Conservation (phyloP, 2,329 filamentous ascomycete species). For the Penicillium sp. region DNA sequence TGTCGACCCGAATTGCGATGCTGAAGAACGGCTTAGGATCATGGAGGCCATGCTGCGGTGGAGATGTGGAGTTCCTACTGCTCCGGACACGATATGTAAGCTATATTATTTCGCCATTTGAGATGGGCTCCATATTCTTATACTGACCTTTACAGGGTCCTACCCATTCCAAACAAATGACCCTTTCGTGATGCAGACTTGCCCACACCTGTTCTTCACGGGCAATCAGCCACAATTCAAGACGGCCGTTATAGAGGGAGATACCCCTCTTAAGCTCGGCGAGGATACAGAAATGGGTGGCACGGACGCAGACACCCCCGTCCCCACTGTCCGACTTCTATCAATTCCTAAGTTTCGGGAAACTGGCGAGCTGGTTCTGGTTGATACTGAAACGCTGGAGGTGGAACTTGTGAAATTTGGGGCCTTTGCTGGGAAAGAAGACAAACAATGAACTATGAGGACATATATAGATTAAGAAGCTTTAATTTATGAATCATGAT, state of each 20-base stretch:
- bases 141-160: conserved; percentile 64
- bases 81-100: conserved; percentile 92
- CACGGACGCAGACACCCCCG: conserved; percentile 55
- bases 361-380: conserved; percentile 77
- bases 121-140: conserved; percentile 17
- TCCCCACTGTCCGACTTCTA: conserved; percentile 77
- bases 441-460: conserved; percentile 34
- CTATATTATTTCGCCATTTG: conserved; percentile 19
- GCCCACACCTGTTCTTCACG: conserved; percentile 89
- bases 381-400: conserved; percentile 85
- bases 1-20: conserved; percentile 43
- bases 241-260: conserved; percentile 68
- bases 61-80: conserved; percentile 89
- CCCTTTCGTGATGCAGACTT: conserved; percentile 82
- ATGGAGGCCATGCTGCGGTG: conserved; percentile 95
- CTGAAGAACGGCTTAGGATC: conserved; percentile 77
- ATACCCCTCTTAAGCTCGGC: conserved; percentile 36
- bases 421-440: conserved; percentile 43
- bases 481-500: conserved; percentile 10
- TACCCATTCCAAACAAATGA: conserved; percentile 96
- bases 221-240: conserved; percentile 83
- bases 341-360: conserved; percentile 80
- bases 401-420: conserved; percentile 71
- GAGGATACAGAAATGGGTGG: conserved; percentile 41
- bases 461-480: conserved; percentile 14